Evolutionary conservation across 140 eudicot genomes (phyloP), one percentile per base, ranked within the genome.

Genomic region (Stevia rebaudiana): DNA sequence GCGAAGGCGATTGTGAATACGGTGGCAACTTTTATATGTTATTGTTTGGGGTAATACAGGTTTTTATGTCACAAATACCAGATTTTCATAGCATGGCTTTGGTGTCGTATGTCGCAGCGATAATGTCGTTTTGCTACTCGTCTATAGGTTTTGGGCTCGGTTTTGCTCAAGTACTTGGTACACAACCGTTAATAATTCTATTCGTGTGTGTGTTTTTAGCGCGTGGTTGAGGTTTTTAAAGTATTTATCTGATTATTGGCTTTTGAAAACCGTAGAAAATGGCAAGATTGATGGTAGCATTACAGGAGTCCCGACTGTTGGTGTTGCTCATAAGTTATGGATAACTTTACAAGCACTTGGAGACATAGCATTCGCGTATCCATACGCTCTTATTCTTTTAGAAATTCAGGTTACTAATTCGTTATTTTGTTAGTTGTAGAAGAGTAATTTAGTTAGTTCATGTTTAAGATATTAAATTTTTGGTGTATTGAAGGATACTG

Each of bases 21-120:
- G 72, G 69, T 11, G 78, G 74, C 65, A 65, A 47, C 11, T 36
- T 13, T 11, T 80, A 74, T 74, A 80, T 80, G 86, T 64, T 82
- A 5, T 1, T 82, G 49, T 86, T 86, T 36, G 94, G 89, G 22
- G 41, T 65, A 5, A 70, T 82, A 63, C 82, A 86, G 76, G 28
- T 82, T 18, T 13, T 82, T 1, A 67, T 82, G 80, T 86, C 94
- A 22, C 89, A 86, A 49, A 86, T 80, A 43, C 94, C 94, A 0
- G 81, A 86, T 86, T 79, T 86, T 44, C 86, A 78, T 44, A 82
- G 82, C 72, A 80, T 80, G 84, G 86, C 64, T 31, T 86, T 80
- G 86, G 79, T 86, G 4, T 86, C 86, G 39, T 53, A 69, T 42
- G 49, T 75, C 68, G 89, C 89, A 17, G 83, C 94, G 23, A 48